Conservation (phyloP, 345 rosid species). For the Microthlaspi erraticum region DNA sequence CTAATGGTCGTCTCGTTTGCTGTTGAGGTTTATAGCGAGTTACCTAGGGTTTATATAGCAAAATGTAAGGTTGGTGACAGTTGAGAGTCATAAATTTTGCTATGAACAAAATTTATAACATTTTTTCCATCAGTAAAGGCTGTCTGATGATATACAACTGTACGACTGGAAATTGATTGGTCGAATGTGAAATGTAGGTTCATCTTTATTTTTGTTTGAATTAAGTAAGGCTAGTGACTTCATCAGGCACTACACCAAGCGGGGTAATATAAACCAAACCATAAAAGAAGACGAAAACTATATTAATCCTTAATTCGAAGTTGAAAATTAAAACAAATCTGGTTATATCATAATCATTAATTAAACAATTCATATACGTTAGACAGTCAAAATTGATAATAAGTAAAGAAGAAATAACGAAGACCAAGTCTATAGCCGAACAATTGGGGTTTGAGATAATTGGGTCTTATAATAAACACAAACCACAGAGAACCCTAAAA, state of each 20-base stretch:
- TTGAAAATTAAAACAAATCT: no score
- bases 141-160: slow-evolving; percentile 42
- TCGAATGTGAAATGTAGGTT: slow-evolving; percentile 15
- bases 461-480: background rate
- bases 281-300: background rate
- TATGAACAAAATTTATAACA: slow-evolving; percentile 26
- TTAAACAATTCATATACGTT: background rate
- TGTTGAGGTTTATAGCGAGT: slow-evolving; percentile 34
- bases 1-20: slow-evolving; percentile 12
- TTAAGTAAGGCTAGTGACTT: slow-evolving; percentile 20
- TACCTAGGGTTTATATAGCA: slow-evolving; percentile 47
- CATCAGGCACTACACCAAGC: slow-evolving; percentile 8
- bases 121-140: slow-evolving; percentile 25
- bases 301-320: background rate
- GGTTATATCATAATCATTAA: background rate
- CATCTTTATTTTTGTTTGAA: slow-evolving; percentile 1
- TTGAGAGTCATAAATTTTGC: slow-evolving; percentile 52
- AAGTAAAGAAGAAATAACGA: background rate
- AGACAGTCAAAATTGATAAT: background rate
- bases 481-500: slow-evolving; percentile 30
- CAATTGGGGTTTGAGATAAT: slow-evolving; percentile 31
- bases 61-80: slow-evolving; percentile 48
- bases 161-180: slow-evolving; percentile 28
- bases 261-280: background rate
- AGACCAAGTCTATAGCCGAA: slow-evolving; percentile 36